Base-by-base conservation (phyloP, 2,329 filamentous ascomycete species). In the Cryphonectria japonica region DNA sequence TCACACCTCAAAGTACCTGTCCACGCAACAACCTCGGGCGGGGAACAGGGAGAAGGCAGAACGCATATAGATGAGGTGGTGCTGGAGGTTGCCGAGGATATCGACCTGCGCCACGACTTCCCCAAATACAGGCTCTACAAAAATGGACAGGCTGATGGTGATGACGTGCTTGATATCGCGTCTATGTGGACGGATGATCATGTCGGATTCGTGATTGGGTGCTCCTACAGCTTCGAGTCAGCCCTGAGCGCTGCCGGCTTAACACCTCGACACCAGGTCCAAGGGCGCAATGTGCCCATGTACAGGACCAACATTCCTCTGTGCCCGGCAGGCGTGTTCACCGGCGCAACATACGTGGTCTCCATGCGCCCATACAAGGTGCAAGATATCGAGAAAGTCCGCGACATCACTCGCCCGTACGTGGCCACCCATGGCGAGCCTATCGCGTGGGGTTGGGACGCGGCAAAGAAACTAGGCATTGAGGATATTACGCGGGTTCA, bases 361-460 rank as follows among this genome's bases (percentile, higher is more conserved):
- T 90, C 87, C 0, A 91, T 92, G 89, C 81, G 89, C 57, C 84
- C 87, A 1, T 91, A 91, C 76, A 80, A 76, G 34, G 75, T 73
- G 0, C 75, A 80, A 2, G 84, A 89, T 8, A 77, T 92, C 3
- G 83, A 86, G 34, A 77, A 68, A 19, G 87, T 91, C 0, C 80
- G 89, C 16, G 79, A 81, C 4, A 83, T 91, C 41, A 91, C 89
- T 0, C 79, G 87, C 19, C 79, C 80, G 11, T 92, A 86, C 77
- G 77, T 82, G 11, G 79, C 83, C 1, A 90, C 88, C 3, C 89
- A 92, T 75, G 89, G 89, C 2, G 89, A 91, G 79, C 88, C 88
- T 1, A 80, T 92, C 19, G 88, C 86, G 3, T 92, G 88, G 88
- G 89, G 88, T 0, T 92, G 88, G 88, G 84, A 89, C 3, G 86